Evolutionary conservation across 768 basidiomycete genomes (phyloP), one percentile per base, ranked within the genome.

Genomic region (Lactarius sp.): DNA sequence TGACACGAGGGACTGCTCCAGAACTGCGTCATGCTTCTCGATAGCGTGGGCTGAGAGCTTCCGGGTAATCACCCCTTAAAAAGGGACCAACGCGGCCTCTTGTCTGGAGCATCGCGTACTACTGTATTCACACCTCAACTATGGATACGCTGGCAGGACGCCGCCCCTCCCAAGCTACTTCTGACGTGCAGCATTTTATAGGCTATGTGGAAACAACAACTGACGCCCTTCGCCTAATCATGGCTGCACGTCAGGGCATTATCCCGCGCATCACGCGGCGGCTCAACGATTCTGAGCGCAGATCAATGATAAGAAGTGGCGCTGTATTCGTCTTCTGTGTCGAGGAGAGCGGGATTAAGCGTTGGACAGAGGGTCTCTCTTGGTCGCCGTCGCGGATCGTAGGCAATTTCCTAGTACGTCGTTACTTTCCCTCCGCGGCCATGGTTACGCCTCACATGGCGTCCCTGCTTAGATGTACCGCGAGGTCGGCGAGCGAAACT

Each of bases 271-370:
- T 93, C 62, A 90, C 88, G n/a, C 82, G 92, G 41, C 82, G 91
- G 33, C 80, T 93, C 70, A 90, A 91, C 71, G 90, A 93, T 70
- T 78, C 85, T n/a, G 90, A 94, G 70, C 82, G 86, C 37, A 76
- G 78, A 49, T 73, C 74, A 4, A 78, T 81, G 74, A 79, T 84
- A 61, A 73, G 75, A 54, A 79, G 77, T 60, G 83, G 83, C 10
- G 88, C 91, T 53, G 85, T 93, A 16, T 94, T 92, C 72, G 86
- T 94, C 55, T 94, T 92, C 76, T 89, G 89, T 71, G 91, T 92
- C 70, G 86, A 90, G 69, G 90, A 92, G 72, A 90, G 89, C 71
- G 88, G 88, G 13, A 93, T 94, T 75, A 92, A 90, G 73, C 80
- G 91, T 16, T 92, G 91, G 88, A 94, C 92, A 39, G 92, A 84